These are phyloP conservation scores for Tetramitus jugosus DNA, from an alignment of 208 protist genomes.

Conservation along the genomic window DNA sequence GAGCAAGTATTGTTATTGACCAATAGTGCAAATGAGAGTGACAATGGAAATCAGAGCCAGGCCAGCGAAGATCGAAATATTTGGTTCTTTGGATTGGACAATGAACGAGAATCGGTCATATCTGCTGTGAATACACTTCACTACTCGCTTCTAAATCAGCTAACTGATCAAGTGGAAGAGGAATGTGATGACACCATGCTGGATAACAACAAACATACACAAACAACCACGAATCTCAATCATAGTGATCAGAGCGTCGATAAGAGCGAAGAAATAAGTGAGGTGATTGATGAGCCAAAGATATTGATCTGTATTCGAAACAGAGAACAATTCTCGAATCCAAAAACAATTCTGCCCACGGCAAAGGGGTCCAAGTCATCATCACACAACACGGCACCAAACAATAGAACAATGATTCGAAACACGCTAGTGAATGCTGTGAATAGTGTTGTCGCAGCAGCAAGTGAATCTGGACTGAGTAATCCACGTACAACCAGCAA, in stretches of 20 bases:
- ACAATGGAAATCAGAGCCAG: conserved; percentile 4
- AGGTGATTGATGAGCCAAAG: too few relatives aligned
- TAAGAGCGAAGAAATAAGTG: too few relatives aligned
- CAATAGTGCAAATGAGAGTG: not conserved
- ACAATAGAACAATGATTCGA: too few relatives aligned
- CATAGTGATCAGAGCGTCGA: too few relatives aligned
- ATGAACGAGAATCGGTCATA: conserved; percentile 7
- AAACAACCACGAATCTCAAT: too few relatives aligned
- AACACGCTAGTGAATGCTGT: too few relatives aligned
- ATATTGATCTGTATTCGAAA: conserved; percentile 10
- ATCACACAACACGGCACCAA: too few relatives aligned
- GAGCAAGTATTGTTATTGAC: not conserved
- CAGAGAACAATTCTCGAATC: conserved; percentile 21
- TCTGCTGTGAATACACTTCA: not conserved
- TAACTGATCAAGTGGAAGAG: not conserved
- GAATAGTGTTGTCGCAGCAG: too few relatives aligned
- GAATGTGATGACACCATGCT: not conserved
- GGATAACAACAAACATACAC: too few relatives aligned
- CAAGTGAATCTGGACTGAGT: too few relatives aligned
- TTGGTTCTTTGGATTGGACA: conserved; percentile 23
- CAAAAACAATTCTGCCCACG: not conserved
- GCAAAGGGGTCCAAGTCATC: not conserved
- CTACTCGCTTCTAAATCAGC: not conserved
- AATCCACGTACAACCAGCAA: too few relatives aligned
- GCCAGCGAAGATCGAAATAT: not conserved